Evolutionary conservation across 176 grass and related monocot species (phyloP), one percentile per base, ranked within the genome.

Genomic region (Poa annua): DNA sequence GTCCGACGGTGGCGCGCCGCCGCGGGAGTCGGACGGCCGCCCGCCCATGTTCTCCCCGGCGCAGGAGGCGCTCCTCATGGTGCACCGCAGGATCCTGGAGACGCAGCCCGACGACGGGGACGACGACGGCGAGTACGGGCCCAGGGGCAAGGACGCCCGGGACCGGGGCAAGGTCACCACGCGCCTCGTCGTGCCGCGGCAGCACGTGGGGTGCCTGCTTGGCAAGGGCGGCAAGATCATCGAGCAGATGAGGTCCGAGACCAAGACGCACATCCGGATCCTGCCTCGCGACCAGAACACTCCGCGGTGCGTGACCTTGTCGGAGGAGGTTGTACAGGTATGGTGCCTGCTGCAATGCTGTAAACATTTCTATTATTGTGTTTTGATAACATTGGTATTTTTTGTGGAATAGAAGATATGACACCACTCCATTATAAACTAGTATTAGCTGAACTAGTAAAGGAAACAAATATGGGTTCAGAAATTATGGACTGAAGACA

Each of bases 301-400:
- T 0, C 96, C 93, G 6, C 86, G 87, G 24, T 96, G 96, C 42
- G 91, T 99, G 16, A 91, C 96, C 0, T 61, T 81, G 39, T 91
- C 96, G 0, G 96, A 99, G 82, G 96, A 99, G 83, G 85, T 99
- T 67, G 90, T 99, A 29, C 96, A 99, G 96, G 96, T 99, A 92
- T 61, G 55, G 11, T 4, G 65, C 47, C 76, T 72, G 45, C 66
- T 78, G 41, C 14, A 55, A 72, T 82, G 64, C 48, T 50, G 55
- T 72, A 54, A 51, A 32, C 2, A 19, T 48, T 80, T 74, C 10
- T 5, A 22, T 32, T 85, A 35, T 66, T 16, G 7, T 48, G 7
- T 48, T 78, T 72, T 24, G 38, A 75, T 39, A 17, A 25, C 42
- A 22, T 63, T 64, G 20, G 56, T 52, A 39, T 34, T 47, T 81